A percentile compares a stretch with the other conserved stretches of the same genome.
These are phyloP conservation scores for Eutrema japonicum DNA, from an alignment of 345 rosid species.

Conservation along the genomic window DNA sequence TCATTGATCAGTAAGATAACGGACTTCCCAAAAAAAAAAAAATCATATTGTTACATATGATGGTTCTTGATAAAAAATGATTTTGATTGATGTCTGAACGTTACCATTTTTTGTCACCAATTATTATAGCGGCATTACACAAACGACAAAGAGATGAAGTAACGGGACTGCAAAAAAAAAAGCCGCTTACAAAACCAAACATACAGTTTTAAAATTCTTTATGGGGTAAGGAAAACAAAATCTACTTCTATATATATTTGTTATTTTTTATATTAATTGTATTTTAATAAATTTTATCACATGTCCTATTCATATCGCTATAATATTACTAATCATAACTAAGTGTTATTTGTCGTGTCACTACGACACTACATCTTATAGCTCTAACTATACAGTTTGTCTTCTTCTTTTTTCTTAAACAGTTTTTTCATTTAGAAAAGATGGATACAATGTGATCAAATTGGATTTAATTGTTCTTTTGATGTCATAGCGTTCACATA, in stretches of 20 bases:
- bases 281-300: too few relatives aligned
- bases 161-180: not conserved
- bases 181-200: too few relatives aligned
- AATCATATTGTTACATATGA: not conserved
- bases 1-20: too few relatives aligned
- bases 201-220: too few relatives aligned
- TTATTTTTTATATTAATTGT: too few relatives aligned
- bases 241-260: too few relatives aligned
- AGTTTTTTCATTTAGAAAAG: not conserved
- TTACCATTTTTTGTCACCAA: slow-evolving; percentile 3
- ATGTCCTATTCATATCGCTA: too few relatives aligned
- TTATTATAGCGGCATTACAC: slow-evolving; percentile 2
- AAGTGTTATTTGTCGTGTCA: too few relatives aligned
- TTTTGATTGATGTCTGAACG: slow-evolving; percentile 19
- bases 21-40: too few relatives aligned
- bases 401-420: not conserved
- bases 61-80: not conserved
- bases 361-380: not conserved
- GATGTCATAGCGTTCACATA: not conserved
- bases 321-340: too few relatives aligned
- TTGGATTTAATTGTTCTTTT: not conserved
- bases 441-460: not conserved
- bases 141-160: slow-evolving; percentile 10
- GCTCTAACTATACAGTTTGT: too few relatives aligned
- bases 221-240: too few relatives aligned